Percentiles rank a stretch among this genome's conserved stretches.
phyloP scores from a whole-genome alignment of 495 filamentous ascomycete genomes.

The Penicillium angulare region DNA sequence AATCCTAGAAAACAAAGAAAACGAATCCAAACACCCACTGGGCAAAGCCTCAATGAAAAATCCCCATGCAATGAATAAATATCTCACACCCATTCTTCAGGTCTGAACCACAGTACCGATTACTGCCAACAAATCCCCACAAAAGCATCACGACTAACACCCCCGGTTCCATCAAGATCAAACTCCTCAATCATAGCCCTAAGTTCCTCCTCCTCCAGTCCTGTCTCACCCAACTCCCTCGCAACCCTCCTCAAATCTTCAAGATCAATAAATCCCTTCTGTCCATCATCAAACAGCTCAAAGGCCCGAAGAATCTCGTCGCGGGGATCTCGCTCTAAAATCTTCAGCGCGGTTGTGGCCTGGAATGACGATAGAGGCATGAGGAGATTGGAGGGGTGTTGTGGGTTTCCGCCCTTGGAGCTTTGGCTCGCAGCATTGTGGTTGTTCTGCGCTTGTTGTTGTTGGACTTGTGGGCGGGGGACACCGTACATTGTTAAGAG shows the following conservation, averaged over 20 bases:
- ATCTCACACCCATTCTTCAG: not conserved
- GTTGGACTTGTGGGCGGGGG: conserved; percentile 50
- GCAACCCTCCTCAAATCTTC: conserved; percentile 85
- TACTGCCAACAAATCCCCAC: conserved; percentile 70
- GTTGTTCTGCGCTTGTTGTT: conserved; percentile 27
- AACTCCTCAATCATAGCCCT: conserved; percentile 98
- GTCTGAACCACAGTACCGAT: conserved; percentile 8
- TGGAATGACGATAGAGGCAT: conserved; percentile 74
- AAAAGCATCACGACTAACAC: conserved; percentile 88
- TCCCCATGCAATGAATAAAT: not conserved
- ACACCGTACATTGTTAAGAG: conserved; percentile 74
- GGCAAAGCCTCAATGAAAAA: no score
- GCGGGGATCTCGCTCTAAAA: conserved; percentile 75
- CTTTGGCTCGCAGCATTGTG: conserved; percentile 26
- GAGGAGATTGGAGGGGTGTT: conserved; percentile 56
- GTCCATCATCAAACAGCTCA: conserved; percentile 77
- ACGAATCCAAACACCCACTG: not conserved
- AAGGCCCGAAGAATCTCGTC: conserved; percentile 94
- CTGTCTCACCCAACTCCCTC: conserved; percentile 83
- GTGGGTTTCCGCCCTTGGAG: conserved; percentile 33
- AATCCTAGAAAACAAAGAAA: not conserved
- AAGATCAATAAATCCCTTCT: conserved; percentile 81
- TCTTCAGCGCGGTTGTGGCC: conserved; percentile 73
- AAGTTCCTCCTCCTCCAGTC: conserved; percentile 87
- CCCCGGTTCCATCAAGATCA: conserved; percentile 88